Evolutionary conservation across 108 stramenopile species (phyloP).

Genomic region (Discostella pseudostelligera): DNA sequence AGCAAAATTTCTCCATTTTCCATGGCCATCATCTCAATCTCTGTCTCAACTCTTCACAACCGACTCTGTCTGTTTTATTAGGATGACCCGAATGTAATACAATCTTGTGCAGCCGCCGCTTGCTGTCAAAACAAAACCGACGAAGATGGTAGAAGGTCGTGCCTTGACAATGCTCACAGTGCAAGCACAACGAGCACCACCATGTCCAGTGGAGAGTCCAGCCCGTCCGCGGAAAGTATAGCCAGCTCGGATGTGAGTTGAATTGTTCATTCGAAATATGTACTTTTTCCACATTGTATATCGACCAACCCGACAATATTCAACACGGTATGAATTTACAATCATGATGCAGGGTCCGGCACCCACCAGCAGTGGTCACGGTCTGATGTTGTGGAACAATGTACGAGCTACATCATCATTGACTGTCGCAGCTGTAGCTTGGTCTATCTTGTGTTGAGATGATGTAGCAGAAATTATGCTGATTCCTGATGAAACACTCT

Average conservation of each 20-base stretch:
- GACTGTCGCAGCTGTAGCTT: neutral
- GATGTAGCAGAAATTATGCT: neutral
- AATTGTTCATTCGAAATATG: too few species aligned
- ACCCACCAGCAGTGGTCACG: neutral
- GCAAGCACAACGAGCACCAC: neutral
- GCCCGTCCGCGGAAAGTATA: neutral
- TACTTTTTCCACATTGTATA: too few species aligned
- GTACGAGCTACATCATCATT: neutral
- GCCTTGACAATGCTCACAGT: constrained; percentile 5
- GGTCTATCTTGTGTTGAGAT: neutral
- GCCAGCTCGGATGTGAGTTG: too few species aligned
- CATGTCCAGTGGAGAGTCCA: neutral
- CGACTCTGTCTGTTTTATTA: neutral
- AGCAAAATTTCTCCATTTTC: too few species aligned
- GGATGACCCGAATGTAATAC: neutral
- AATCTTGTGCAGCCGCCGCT: neutral
- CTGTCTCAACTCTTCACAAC: too few species aligned
- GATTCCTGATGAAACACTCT: too few species aligned
- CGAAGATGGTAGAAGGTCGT: constrained; percentile 1
- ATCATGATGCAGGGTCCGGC: neutral
- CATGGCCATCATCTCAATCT: neutral
- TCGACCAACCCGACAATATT: too few species aligned
- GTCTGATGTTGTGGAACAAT: neutral
- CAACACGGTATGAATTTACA: neutral
- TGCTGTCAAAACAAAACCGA: constrained; percentile 1